These are phyloP conservation scores for Aeminium ludgeri DNA, from an alignment of 495 filamentous ascomycete species.

Conservation along the genomic window DNA sequence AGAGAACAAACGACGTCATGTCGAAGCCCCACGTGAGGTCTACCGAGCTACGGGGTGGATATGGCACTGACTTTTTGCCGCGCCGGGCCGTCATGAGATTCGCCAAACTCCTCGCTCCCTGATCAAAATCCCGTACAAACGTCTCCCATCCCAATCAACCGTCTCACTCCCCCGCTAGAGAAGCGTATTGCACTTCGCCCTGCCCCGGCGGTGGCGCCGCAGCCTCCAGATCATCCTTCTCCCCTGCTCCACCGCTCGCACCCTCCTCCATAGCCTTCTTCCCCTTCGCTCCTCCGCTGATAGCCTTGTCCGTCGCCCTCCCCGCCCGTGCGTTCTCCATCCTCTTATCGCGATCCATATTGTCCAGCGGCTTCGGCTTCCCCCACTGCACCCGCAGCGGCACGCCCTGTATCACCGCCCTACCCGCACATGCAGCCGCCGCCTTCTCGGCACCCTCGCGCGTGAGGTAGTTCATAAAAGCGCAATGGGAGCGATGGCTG, in stretches of 20 bases:
- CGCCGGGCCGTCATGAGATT: too few relatives aligned
- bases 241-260: constrained; percentile 12
- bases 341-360: constrained; percentile 67
- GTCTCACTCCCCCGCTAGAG: constrained; percentile 62
- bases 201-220: constrained; percentile 73
- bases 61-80: too few relatives aligned
- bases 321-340: constrained; percentile 57
- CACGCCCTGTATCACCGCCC: constrained; percentile 66
- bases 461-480: constrained; percentile 82
- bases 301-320: constrained; percentile 23
- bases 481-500: constrained; percentile 90
- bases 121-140: too few relatives aligned
- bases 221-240: constrained; percentile 31
- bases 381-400: constrained; percentile 84
- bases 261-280: constrained; percentile 13
- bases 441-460: constrained; percentile 72
- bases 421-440: constrained; percentile 69
- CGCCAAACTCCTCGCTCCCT: constrained; percentile 8
- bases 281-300: constrained; percentile 20
- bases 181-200: constrained; percentile 67
- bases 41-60: too few relatives aligned
- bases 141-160: too few relatives aligned
- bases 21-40: too few relatives aligned
- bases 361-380: constrained; percentile 75
- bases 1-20: too few relatives aligned